A percentile compares a stretch with the other conserved stretches of the same genome.
Evolutionary conservation across 805 yeast species (phyloP).

Genomic region (Komagataella kurtzmanii): DNA sequence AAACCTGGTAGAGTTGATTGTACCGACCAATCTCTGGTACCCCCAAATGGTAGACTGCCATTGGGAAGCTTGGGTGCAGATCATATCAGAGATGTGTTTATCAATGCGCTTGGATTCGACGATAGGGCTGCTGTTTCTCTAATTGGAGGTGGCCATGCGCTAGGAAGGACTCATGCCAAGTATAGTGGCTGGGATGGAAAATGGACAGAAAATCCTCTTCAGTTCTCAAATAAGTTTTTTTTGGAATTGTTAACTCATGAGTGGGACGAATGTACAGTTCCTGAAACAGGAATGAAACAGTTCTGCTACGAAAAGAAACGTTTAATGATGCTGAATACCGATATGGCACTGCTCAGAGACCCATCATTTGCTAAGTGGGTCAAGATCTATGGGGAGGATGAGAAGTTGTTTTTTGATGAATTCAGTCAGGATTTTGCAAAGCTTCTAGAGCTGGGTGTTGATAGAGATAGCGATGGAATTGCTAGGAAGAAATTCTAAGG

Average conservation of each 20-base stretch:
- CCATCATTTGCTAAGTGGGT: slow-evolving; percentile 47
- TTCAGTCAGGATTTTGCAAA: slow-evolving; percentile 58
- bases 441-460: slow-evolving; percentile 34
- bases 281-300: slow-evolving; percentile 27
- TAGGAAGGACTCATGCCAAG: slow-evolving; percentile 62
- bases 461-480: slow-evolving; percentile 18
- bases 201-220: slow-evolving; percentile 28
- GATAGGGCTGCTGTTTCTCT: slow-evolving; percentile 66
- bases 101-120: slow-evolving; percentile 45
- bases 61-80: slow-evolving; percentile 52
- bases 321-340: slow-evolving; percentile 83
- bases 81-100: slow-evolving; percentile 52
- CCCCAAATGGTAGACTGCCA: slow-evolving; percentile 63
- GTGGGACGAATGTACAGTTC: slow-evolving; percentile 21
- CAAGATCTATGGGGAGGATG: slow-evolving; percentile 53
- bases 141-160: slow-evolving; percentile 64
- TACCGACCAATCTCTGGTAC: slow-evolving; percentile 31
- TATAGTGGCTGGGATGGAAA: slow-evolving; percentile 35
- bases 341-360: slow-evolving; percentile 50
- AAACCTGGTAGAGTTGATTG: slow-evolving; percentile 68
- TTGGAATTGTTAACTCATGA: slow-evolving; percentile 34
- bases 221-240: slow-evolving; percentile 29
- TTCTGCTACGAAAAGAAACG: slow-evolving; percentile 20
- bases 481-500: slow-evolving; percentile 14
- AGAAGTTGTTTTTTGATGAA: slow-evolving; percentile 44